Base-by-base conservation (phyloP, 176 grass and related monocot genomes). In the Otatea glauca region DNA sequence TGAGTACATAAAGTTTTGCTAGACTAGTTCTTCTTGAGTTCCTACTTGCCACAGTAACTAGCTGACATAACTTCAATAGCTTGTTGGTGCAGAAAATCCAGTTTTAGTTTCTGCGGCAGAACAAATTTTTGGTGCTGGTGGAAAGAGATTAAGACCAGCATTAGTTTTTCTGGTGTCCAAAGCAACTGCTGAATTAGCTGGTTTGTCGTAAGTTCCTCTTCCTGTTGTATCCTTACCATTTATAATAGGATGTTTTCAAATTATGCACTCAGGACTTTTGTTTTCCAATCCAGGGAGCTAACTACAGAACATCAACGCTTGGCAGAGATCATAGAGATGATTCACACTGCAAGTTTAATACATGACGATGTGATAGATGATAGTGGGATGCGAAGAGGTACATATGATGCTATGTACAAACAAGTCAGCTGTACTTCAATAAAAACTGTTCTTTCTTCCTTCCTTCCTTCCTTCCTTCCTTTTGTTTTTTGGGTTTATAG, bases 311-410 rank as follows among this genome's bases (percentile, higher is more conserved):
- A 99, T 86, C 88, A 88, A 86, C 84, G 91, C 21, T 86, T 96
- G 83, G 93, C 93, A 66, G 96, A 94, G 86, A 99, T 96, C 84
- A 99, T 99, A 82, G 96, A 99, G 91, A 96, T 99, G 93, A 99
- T 96, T 77, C 96, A 99, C 86, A 99, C 93, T 69, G 96, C 96
- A 88, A 99, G 93, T 89, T 81, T 99, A 81, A 94, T 99, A 85
- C 96, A 99, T 79, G 96, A 99, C 50, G 96, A 99, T 89, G 93
- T 99, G 49, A 80, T 99, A 78, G 96, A 99, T 38, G 96, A 99
- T 39, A 99, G 96, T 77, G 96, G 72, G 5, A 81, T 99, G 88
- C 80, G 96, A 88, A 96, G 96, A 96, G 96, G 96, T 99, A 81
- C 7, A 56, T 5, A 58, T 24, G 24, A 47, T 87, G 48, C 60